Conservation (phyloP, 495 filamentous ascomycete genomes). For the Xylaria venustula region DNA sequence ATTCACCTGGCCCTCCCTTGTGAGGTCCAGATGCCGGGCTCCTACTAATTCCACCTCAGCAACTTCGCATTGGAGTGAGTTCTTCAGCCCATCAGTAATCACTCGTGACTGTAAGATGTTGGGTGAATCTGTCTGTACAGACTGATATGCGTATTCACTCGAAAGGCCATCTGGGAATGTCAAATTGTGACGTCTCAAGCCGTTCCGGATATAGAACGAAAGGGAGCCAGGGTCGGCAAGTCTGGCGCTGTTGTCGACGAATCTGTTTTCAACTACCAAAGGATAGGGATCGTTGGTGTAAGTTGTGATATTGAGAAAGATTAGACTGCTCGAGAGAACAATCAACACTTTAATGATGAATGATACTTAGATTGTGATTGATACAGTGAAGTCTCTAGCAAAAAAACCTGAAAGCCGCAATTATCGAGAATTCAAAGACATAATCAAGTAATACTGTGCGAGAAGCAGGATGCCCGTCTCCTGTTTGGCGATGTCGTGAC, state of each 20-base stretch:
- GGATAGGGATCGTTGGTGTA: not conserved
- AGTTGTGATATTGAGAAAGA: constrained; percentile 15
- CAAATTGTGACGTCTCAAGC: not conserved
- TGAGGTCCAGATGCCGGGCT: not conserved
- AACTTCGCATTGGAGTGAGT: not conserved
- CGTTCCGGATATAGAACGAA: not conserved
- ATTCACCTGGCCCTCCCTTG: not conserved
- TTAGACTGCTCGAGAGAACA: constrained; percentile 21
- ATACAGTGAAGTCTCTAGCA: constrained; percentile 22
- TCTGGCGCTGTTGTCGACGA: not conserved
- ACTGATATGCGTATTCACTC: not conserved
- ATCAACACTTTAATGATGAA: constrained; percentile 18
- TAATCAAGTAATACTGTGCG: constrained; percentile 31
- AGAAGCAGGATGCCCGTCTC: constrained; percentile 4
- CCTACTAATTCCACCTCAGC: not conserved
- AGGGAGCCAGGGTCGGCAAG: not conserved
- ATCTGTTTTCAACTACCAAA: not conserved
- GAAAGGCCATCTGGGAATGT: not conserved
- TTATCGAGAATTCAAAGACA: constrained; percentile 4
- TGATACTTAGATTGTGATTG: constrained; percentile 13
- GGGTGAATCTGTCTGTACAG: not conserved
- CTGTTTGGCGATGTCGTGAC: constrained; percentile 1
- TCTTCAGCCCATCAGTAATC: not conserved
- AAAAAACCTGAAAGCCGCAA: constrained; percentile 9
- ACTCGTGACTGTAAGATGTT: not conserved